Base-by-base conservation (phyloP, 2,329 filamentous ascomycete species). In the Calycina marina region DNA sequence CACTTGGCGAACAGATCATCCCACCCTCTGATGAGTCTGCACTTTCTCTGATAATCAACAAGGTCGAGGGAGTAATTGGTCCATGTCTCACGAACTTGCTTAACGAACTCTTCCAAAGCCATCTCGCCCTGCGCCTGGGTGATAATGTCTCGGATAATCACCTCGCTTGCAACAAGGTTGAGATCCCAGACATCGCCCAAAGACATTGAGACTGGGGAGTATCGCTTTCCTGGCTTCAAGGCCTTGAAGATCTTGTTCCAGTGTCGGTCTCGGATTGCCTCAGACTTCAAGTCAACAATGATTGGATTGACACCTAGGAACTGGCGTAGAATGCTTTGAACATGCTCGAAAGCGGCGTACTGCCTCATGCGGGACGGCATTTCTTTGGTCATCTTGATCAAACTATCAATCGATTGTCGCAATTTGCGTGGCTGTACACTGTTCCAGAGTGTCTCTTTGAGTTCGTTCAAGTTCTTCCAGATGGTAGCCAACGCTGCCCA, bases 281-380 rank as follows among this genome's bases (percentile, higher is more conserved):
- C 90, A 1, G 88, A 94, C 53, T 94, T 93, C 56, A 99, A 67
- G 42, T 98, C 90, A 4, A 76, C 72, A 3, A 99, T 67, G 18
- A 94, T 67, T 8, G 77, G 67, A 51, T 96, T 98, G 46, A 93
- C 84, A 55, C 93, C 96, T 41, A 94, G 67, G 30, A 93, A 69
- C 40, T 86, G 77, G 27, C 85, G 80, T 25, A 98, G 70, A 17
- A 92, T 81, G 41, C 74, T 84, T 54, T 98, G 92, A 24, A 98
- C 85, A 51, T 98, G 88, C 56, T 98, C 92, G 53, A 98, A 99
- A n/a, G 92, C 92, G 46, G 92, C 88, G 56, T 99, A 99, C 52
- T 98, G 92, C 39, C 92, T 77, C 88, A 98, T 96, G 38, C 90
- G 77, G 57, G 85, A 93, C 0, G 92, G 90, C 90, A 98, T 96